These are phyloP conservation scores for Cardamine occulta DNA, from an alignment of 345 rosid genomes.

Conservation along the genomic window DNA sequence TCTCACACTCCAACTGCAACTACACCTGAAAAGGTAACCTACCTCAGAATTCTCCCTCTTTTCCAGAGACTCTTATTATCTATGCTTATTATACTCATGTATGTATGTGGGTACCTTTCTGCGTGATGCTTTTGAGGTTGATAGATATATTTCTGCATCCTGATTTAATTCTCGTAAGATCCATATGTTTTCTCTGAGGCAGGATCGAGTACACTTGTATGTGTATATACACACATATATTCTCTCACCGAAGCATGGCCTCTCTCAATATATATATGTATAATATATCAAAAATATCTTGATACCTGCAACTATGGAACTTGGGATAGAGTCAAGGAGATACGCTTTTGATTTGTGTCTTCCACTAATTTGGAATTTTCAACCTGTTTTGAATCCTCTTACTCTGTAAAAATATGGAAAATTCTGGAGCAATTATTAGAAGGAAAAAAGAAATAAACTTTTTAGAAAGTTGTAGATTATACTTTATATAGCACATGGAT, in stretches of 20 bases:
- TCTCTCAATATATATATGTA: too few species aligned
- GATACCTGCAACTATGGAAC: slow-evolving; percentile 13
- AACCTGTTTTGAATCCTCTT: slow-evolving; percentile 9
- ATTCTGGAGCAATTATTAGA: slow-evolving; percentile 21
- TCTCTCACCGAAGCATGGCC: background rate
- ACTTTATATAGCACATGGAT: slow-evolving; percentile 18
- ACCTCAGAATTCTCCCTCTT: background rate
- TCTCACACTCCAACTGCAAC: slow-evolving; percentile 33
- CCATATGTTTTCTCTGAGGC: background rate
- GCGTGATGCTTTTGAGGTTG: slow-evolving; percentile 5
- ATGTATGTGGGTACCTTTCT: slow-evolving; percentile 9
- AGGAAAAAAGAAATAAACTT: background rate
- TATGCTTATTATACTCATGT: slow-evolving; percentile 3
- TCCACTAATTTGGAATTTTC: slow-evolving; percentile 10
- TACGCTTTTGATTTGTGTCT: background rate
- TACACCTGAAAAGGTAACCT: slow-evolving; percentile 38
- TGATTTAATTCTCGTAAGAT: slow-evolving; percentile 17
- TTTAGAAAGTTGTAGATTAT: slow-evolving; percentile 23
- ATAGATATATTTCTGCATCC: slow-evolving; percentile 13
- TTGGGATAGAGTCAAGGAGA: slow-evolving; percentile 1
- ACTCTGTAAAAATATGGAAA: slow-evolving; percentile 1
- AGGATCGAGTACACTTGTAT: background rate
- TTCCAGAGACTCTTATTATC: slow-evolving; percentile 19
- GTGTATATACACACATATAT: background rate
- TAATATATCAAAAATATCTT: background rate